Base-by-base conservation (phyloP, 2,329 filamentous ascomycete species). In the Eutypella sp. region DNA sequence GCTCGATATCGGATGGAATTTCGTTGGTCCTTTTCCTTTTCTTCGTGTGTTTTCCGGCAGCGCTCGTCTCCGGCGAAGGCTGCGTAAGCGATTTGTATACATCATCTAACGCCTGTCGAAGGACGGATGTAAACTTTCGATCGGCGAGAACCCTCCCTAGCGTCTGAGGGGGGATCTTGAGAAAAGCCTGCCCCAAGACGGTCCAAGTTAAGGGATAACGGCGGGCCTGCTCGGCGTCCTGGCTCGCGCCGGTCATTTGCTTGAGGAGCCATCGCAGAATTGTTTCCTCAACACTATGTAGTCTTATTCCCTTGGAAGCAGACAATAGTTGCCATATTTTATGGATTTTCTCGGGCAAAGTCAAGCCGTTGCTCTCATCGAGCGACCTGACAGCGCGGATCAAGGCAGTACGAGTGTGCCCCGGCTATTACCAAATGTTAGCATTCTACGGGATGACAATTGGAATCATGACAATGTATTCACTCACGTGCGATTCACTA, bases 91-190 rank as follows among this genome's bases (percentile, higher is more conserved):
- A 59, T 4, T 57, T 60, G 2, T 73, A 72, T 31, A 78, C 53
- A 20, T 89, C 84, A 40, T 79, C 73, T 40, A 90, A 66, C 0
- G 84, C 79, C 55, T 81, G 77, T 55, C 84, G 80, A 36, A 95
- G 62, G 9, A 89, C 77, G 1, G 68, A 66, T 27, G 87, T 67
- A 44, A 95, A 88, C 39, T 80, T 76, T 46, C 84, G 75, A 47
- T 90, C 83, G 19, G 80, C 82, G 6, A 95, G 73, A 4, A 86
- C 81, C 47, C 82, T 82, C 8, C 87, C 86, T 20, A 88, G 72
- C 10, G 81, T 83, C 39, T 85, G 82, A 0, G 82, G 69, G 0
- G 87, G 84, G 16, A 92, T 79, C n/a, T 81, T 69, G 41, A 74
- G 69, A 44, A 88, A 74, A 40, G 85, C 71, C 47, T 75, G 75